Evolutionary conservation across 2,329 filamentous ascomycete species (phyloP).

Genomic region (Sporothrix luriei): DNA sequence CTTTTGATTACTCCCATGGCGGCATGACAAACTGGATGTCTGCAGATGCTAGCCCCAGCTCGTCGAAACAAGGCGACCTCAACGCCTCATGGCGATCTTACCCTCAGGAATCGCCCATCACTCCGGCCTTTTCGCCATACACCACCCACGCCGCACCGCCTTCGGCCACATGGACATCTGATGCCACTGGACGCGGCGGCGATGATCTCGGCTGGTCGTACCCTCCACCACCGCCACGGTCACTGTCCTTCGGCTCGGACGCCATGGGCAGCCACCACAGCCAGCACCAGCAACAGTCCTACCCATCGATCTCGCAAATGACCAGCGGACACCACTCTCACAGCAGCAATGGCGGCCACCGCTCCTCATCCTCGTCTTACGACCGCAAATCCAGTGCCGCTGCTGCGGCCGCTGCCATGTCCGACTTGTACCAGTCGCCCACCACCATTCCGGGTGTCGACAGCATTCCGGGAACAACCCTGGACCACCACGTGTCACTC

Average conservation of each 20-base stretch:
- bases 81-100: conserved; percentile 54
- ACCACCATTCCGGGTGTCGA: conserved; percentile 46
- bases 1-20: conserved; percentile 45
- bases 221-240: conserved; percentile 49
- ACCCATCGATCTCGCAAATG: conserved; percentile 47
- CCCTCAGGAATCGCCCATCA: conserved; percentile 54
- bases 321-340: conserved; percentile 33
- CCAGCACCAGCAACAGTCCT: conserved; percentile 40
- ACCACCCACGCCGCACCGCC: conserved; percentile 46
- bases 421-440: conserved; percentile 51
- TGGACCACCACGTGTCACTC: conserved; percentile 45
- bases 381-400: conserved; percentile 48
- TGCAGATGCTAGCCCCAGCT: conserved; percentile 46
- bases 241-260: conserved; percentile 55
- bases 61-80: conserved; percentile 50
- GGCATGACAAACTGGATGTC: conserved; percentile 51
- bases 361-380: conserved; percentile 43
- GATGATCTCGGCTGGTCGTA: conserved; percentile 52
- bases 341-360: conserved; percentile 28
- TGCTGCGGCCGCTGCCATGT: conserved; percentile 37
- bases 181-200: conserved; percentile 43
- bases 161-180: conserved; percentile 49
- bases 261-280: conserved; percentile 44
- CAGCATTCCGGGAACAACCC: conserved; percentile 42
- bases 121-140: conserved; percentile 55